These are phyloP conservation scores for Sporisorium graminicola DNA, from an alignment of 1,284 basidiomycete species.

Conservation along the genomic window DNA sequence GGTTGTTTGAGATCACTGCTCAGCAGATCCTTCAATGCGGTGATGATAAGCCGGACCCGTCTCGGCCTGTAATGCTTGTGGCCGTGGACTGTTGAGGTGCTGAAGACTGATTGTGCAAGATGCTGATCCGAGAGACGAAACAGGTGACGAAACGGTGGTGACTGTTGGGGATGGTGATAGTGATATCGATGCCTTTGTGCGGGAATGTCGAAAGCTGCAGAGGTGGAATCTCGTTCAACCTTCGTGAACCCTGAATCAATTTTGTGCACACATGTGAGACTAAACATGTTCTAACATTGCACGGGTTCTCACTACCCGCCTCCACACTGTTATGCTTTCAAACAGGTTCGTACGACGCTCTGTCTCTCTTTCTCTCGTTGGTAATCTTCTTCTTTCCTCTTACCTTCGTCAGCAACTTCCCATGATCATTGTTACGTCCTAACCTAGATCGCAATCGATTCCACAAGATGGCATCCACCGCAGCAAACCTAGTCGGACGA, in stretches of 20 bases:
- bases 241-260: constrained; percentile 4
- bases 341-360: not conserved
- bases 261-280: too few species aligned
- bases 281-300: too few species aligned
- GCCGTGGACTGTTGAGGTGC: too few species aligned
- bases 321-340: not conserved
- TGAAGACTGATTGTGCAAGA: not conserved
- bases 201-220: constrained; percentile 3
- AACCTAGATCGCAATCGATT: too few species aligned
- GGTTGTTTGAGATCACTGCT: not conserved
- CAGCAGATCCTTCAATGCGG: not conserved
- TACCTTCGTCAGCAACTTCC: too few species aligned
- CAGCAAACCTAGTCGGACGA: constrained; percentile 14
- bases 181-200: not conserved
- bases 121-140: not conserved
- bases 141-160: too few species aligned
- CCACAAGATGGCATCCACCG: constrained; percentile 7
- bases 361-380: not conserved
- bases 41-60: not conserved
- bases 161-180: not conserved
- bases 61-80: not conserved
- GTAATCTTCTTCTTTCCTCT: not conserved
- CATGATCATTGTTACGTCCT: too few species aligned
- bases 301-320: too few species aligned
- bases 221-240: constrained; percentile 17